These are phyloP conservation scores for Aspergillus latus DNA, from an alignment of 2,329 filamentous ascomycete genomes.

Conservation along the genomic window DNA sequence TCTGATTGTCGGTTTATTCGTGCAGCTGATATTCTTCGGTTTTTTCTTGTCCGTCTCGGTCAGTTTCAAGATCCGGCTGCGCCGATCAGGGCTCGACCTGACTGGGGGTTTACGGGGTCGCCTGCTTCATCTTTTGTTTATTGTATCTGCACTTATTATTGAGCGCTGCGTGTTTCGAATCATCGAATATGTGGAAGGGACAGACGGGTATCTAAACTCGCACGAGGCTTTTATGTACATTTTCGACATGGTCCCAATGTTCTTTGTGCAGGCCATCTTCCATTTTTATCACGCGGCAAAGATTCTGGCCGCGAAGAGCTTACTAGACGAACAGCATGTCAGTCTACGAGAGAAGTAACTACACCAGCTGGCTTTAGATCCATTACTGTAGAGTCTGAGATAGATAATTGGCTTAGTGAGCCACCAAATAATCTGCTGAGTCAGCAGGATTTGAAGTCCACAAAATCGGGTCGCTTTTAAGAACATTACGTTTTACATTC, in stretches of 20 bases:
- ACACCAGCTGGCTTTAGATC: too few relatives aligned
- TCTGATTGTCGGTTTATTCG: conserved; percentile 8
- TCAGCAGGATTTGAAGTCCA: too few relatives aligned
- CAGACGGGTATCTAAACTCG: conserved; percentile 3
- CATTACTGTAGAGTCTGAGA: too few relatives aligned
- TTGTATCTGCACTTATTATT: conserved; percentile 3
- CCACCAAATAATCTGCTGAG: too few relatives aligned
- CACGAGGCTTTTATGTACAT: conserved; percentile 15
- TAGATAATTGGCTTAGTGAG: too few relatives aligned
- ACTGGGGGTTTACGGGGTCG: not conserved
- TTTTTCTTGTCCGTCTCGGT: conserved; percentile 6
- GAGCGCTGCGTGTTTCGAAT: conserved; percentile 8
- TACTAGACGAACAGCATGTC: not conserved
- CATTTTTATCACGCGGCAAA: not conserved
- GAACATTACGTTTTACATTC: too few relatives aligned
- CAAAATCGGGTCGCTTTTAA: too few relatives aligned
- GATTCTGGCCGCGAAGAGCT: not conserved
- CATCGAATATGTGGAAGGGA: conserved; percentile 8
- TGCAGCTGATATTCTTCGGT: conserved; percentile 13
- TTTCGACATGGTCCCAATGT: conserved; percentile 11
- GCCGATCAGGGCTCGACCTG: not conserved
- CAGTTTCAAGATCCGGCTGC: not conserved
- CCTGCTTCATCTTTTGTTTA: not conserved
- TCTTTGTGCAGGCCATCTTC: conserved; percentile 11
- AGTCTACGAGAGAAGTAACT: not conserved